Base-by-base conservation (phyloP, 1,284 basidiomycete species). In the Boletus smithii region DNA sequence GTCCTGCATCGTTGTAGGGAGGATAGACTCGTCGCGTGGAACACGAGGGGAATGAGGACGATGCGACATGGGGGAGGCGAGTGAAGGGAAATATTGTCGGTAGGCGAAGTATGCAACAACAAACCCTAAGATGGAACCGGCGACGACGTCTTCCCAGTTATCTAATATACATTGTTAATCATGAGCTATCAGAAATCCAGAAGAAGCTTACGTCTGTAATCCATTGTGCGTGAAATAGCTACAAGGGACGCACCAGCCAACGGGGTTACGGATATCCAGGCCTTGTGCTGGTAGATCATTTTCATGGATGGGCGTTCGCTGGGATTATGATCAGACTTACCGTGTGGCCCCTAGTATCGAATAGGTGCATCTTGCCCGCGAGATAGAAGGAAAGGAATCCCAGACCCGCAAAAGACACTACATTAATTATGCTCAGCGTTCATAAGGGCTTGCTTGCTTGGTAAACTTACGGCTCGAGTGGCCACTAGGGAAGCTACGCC, bases 401-500 rank as follows among this genome's bases (percentile, higher is more conserved):
- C 4, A 98, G 75, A 1, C 95, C 95, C 8, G 93, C 91, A 62
- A 95, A 98, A 0, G 92, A 89, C 43, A 95, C 90, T 91, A 59
- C 5, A 40, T 20, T 37, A 24, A 44, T 37, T 7, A 36, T 24
- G 26, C 20, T 63, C 47, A 49, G 36, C 41, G 6, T 40, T 24
- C 17, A 11, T 13, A 16, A 5, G 6, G 30, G 18, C 9, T 35
- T 29, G 20, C 11, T 42, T 34, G 16, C 9, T 35, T 29, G n/a
- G 18, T 16, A 7, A 30, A 74, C 79, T 34, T 69, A 92, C 80
- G 65, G 60, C 88, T 91, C 1, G 91, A 83, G 70, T 98, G 95
- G 0, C 95, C 95, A 42, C 89, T 93, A 5, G 91, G 91, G 69
- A 99, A 97, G 62, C 89, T 93, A 58, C 91, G 81, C 74, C 94